Conservation (phyloP, 345 rosid genomes). For the Rhizophora apiculata region DNA sequence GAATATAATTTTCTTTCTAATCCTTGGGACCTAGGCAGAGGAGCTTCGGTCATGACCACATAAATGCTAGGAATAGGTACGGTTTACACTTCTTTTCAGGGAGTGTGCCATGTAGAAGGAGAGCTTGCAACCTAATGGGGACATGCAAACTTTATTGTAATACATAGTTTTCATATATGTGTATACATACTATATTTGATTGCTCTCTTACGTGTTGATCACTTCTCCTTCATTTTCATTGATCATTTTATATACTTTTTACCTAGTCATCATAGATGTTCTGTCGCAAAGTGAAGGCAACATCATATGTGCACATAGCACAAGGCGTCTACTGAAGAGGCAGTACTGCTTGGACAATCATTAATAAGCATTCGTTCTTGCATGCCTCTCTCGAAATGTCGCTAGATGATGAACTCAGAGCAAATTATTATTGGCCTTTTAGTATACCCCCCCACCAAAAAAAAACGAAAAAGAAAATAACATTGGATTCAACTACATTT, state of each 20-base stretch:
- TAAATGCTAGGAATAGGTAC: slow-evolving; percentile 23
- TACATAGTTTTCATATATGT: slow-evolving; percentile 9
- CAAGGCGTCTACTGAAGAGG: not conserved
- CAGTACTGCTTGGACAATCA: not conserved
- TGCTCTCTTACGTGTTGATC: not conserved
- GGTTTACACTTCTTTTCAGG: slow-evolving; percentile 25
- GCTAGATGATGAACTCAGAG: too few species aligned
- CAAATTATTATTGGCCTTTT: too few species aligned
- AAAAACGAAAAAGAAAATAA: too few species aligned
- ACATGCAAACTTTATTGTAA: slow-evolving; percentile 2
- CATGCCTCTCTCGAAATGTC: too few species aligned
- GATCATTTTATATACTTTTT: not conserved
- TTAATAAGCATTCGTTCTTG: not conserved
- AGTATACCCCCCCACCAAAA: too few species aligned
- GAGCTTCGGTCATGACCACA: slow-evolving; percentile 15
- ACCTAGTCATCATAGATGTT: not conserved
- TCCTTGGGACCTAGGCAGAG: slow-evolving; percentile 11
- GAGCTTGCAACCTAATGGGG: slow-evolving; percentile 18
- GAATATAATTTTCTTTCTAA: slow-evolving; percentile 12
- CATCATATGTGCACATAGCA: not conserved
- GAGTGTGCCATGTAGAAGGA: slow-evolving; percentile 6
- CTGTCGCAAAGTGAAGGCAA: not conserved
- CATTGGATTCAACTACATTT: too few species aligned
- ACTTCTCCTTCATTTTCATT: not conserved
- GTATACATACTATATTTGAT: slow-evolving; percentile 3